Conservation (phyloP, 495 filamentous ascomycete genomes). For the Elasticomyces elasticus region DNA sequence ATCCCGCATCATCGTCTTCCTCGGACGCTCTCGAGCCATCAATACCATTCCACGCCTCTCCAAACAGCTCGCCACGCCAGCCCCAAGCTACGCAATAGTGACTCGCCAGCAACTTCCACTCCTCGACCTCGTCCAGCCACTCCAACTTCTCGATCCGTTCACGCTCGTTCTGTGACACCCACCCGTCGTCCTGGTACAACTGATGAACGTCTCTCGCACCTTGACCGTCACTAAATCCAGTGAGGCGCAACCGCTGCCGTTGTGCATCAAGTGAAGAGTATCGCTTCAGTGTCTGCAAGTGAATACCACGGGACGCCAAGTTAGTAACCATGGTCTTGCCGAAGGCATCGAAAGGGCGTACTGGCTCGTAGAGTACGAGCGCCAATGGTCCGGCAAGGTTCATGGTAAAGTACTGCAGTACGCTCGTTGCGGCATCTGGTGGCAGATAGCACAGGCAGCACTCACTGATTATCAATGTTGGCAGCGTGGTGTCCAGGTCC, state of each 20-base stretch:
- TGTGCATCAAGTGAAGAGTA: conserved; percentile 61
- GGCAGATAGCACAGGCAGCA: conserved; percentile 88
- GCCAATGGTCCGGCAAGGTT: conserved; percentile 44
- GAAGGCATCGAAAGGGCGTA: conserved; percentile 72
- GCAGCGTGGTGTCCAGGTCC: conserved; percentile 39
- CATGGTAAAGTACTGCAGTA: conserved; percentile 58
- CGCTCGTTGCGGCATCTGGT: conserved; percentile 45
- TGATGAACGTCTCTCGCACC: conserved; percentile 58
- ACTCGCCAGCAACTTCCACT: conserved; percentile 76
- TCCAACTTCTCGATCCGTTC: conserved; percentile 69
- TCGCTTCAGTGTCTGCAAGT: conserved; percentile 66
- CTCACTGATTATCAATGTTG: conserved; percentile 81
- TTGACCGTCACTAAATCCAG: conserved; percentile 47
- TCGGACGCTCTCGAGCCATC: conserved; percentile 4
- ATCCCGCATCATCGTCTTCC: conserved; percentile 5
- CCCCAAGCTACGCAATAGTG: conserved; percentile 92
- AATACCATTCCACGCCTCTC: conserved; percentile 15
- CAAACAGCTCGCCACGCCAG: conserved; percentile 44
- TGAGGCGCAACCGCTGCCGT: conserved; percentile 50
- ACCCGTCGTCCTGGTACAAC: conserved; percentile 54
- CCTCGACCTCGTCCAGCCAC: conserved; percentile 90
- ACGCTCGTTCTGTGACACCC: conserved; percentile 64
- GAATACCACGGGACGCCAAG: conserved; percentile 72
- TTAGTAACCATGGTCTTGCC: conserved; percentile 86
- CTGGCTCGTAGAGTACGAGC: conserved; percentile 80